Percentiles rank a stretch among this genome's conserved stretches.
These are phyloP conservation scores for Penicillium sp. DNA, from an alignment of 2,329 filamentous ascomycete species.

Conservation along the genomic window DNA sequence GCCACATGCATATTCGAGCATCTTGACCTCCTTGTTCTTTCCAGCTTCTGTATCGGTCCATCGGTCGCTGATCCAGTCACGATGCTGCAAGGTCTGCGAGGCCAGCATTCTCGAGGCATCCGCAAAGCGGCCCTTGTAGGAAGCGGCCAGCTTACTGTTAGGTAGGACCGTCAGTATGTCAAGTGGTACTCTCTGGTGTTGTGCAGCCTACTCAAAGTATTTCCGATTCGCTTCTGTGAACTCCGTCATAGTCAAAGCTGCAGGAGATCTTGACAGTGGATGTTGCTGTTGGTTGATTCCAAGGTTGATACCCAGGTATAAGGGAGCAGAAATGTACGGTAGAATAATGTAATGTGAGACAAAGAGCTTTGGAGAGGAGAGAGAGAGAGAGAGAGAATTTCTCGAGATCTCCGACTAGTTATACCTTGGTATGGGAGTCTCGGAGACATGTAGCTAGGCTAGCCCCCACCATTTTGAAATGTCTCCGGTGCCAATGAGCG, in stretches of 20 bases:
- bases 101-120: slow-evolving; percentile 58
- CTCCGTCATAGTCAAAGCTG: not conserved
- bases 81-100: slow-evolving; percentile 54
- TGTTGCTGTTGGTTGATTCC: not conserved
- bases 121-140: slow-evolving; percentile 60
- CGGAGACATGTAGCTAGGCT: not conserved
- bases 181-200: not conserved
- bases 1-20: slow-evolving; percentile 78
- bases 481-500: not conserved
- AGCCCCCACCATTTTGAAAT: not conserved
- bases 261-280: not conserved
- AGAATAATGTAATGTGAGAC: too few species aligned
- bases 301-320: too few species aligned
- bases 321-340: too few species aligned
- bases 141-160: slow-evolving; percentile 53
- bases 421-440: not conserved
- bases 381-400: not conserved
- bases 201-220: not conserved
- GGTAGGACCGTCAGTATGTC: not conserved
- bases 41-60: slow-evolving; percentile 44
- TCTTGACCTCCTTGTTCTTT: slow-evolving; percentile 44
- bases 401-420: not conserved
- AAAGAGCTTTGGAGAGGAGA: not conserved
- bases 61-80: slow-evolving; percentile 64
- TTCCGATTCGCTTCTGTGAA: not conserved